phyloP scores from a whole-genome alignment of 2,329 filamentous ascomycete genomes.

The Xylaria digitata region DNA sequence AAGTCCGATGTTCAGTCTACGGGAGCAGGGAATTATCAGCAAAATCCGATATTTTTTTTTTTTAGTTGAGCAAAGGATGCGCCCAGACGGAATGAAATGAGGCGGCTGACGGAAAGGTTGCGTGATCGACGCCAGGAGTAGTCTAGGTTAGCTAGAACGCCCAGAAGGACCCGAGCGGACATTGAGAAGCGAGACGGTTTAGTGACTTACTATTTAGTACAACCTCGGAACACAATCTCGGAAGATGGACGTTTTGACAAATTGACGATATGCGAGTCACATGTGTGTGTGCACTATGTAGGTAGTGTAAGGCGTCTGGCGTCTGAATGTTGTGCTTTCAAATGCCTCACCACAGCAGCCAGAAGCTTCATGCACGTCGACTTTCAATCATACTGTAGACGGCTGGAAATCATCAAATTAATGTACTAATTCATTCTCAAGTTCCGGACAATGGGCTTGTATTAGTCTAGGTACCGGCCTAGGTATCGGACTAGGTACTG shows the following conservation, averaged over 20 bases:
- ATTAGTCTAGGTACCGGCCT: slow-evolving; percentile 1
- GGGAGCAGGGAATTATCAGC: slow-evolving; percentile 12
- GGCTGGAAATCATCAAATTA: slow-evolving; percentile 12
- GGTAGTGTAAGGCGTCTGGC: neutral
- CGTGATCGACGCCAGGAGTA: slow-evolving; percentile 33
- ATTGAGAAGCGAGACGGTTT: slow-evolving; percentile 4
- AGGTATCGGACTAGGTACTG: neutral
- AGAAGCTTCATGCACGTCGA: slow-evolving; percentile 2
- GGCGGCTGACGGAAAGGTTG: slow-evolving; percentile 31
- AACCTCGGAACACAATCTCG: neutral
- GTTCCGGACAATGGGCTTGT: neutral
- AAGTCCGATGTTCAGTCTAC: slow-evolving; percentile 14
- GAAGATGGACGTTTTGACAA: slow-evolving; percentile 25
- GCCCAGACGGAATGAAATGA: slow-evolving; percentile 33
- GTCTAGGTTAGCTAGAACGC: neutral
- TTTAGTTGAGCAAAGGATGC: slow-evolving; percentile 9
- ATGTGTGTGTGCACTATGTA: neutral
- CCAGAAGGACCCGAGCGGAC: neutral
- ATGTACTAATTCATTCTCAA: neutral
- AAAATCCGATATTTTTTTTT: slow-evolving; percentile 18
- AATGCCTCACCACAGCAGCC: slow-evolving; percentile 23
- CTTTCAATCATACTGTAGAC: neutral
- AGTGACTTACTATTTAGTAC: neutral
- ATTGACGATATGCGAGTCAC: slow-evolving; percentile 5
- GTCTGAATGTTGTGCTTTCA: slow-evolving; percentile 8